These are phyloP conservation scores for Bjerkandera adusta DNA, from an alignment of 1,284 basidiomycete species.

Conservation along the genomic window DNA sequence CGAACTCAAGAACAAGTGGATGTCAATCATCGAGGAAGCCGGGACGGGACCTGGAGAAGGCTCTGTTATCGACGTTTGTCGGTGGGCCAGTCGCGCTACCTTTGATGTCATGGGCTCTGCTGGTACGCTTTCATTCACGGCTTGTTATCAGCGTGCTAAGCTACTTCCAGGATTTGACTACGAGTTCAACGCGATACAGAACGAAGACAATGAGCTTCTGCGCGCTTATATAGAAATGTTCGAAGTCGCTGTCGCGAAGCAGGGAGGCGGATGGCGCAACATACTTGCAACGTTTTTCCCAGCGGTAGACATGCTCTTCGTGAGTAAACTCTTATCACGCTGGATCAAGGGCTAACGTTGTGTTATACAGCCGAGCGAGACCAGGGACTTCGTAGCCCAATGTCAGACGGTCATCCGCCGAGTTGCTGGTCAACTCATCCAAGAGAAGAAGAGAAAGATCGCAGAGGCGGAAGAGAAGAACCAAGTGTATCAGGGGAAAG, in stretches of 20 bases:
- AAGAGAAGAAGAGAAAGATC: slow-evolving; percentile 70
- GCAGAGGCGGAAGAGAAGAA: slow-evolving; percentile 51
- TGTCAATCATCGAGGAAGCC: slow-evolving; percentile 36
- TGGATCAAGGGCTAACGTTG: too few relatives aligned
- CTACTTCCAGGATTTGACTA: slow-evolving; percentile 78
- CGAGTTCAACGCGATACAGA: slow-evolving; percentile 72
- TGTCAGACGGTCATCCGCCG: slow-evolving; percentile 62
- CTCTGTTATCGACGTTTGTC: slow-evolving; percentile 58
- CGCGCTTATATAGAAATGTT: slow-evolving; percentile 81
- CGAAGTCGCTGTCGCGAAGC: slow-evolving; percentile 58
- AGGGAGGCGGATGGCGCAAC: slow-evolving; percentile 43
- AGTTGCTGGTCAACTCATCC: slow-evolving; percentile 66
- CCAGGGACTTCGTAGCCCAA: slow-evolving; percentile 44
- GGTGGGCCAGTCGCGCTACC: slow-evolving; percentile 73
- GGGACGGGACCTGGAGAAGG: slow-evolving; percentile 19
- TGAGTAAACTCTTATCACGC: slow-evolving; percentile 24
- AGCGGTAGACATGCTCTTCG: slow-evolving; percentile 52
- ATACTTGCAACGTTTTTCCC: slow-evolving; percentile 64
- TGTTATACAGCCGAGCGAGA: slow-evolving; percentile 56
- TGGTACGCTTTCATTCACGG: slow-evolving; percentile 38
- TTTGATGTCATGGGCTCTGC: slow-evolving; percentile 81
- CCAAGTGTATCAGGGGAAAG: slow-evolving; percentile 49
- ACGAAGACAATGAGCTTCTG: slow-evolving; percentile 74
- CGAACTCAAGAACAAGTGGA: slow-evolving; percentile 62
- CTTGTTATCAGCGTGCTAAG: slow-evolving; percentile 10